Base-by-base conservation (phyloP, 2,329 filamentous ascomycete genomes). In the Aspergillus fructus region DNA sequence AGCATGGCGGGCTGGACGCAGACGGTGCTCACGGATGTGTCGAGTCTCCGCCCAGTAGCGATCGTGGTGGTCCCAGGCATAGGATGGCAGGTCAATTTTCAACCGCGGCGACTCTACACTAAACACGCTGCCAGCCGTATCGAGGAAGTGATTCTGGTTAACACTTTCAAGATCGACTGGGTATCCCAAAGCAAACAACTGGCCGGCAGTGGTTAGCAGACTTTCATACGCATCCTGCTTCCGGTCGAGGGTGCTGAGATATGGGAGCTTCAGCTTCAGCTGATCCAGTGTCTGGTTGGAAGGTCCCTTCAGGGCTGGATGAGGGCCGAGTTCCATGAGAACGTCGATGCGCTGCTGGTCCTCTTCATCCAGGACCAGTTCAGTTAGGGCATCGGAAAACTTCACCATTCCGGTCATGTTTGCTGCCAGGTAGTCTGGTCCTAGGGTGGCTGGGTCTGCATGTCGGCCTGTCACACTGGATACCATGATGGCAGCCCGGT, bases 261-360 rank as follows among this genome's bases (percentile, higher is more conserved):
- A 43, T 23, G 19, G 17, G 6, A 13, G 17, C 5, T 21, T 43
- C 21, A 11, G 5, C 17, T 23, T 13, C 11, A 21, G 12, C 12
- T 19, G 11, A 11, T 21, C 17, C 21, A 37, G 9, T 5, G 17
- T 73, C 52, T 74, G 62, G 4, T 61, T 46, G 9, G 69, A 39
- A 3, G 74, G 73, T 0, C 71, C 69, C 7, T 60, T 55, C 2
- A 77, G 66, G 2, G 73, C 69, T 1, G 59, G 54, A 49, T 76
- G 74, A 13, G 75, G 74, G 3, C 75, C 75, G 41, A 78, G 55
- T 59, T 76, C 74, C 3, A 75, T 11, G 1, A 67, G 15, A 8
- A 34, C 7, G 1, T 27, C n/a, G 3, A 34, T 19, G 2, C 19
- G 8, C 21, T 47, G n/a, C 3, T 23, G 15, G 2, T 48, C 11